These are phyloP conservation scores for Trypanosomatidae sp. DNA, from an alignment of 208 protist species.

Conservation along the genomic window DNA sequence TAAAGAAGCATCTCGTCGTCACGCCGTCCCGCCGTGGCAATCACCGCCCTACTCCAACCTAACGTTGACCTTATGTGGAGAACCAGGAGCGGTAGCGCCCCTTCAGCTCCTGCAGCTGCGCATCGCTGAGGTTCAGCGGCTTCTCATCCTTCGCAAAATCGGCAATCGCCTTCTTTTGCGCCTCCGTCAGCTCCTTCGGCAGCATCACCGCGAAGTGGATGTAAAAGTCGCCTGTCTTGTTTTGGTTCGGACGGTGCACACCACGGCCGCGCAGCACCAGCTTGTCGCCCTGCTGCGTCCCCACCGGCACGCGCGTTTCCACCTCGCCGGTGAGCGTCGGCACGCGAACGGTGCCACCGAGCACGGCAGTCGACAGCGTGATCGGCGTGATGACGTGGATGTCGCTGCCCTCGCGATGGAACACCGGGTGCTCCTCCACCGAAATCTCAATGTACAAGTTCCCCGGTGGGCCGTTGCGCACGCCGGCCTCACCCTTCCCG, in stretches of 20 bases:
- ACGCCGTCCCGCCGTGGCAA: too few species aligned
- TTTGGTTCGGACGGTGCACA: constrained; percentile 82
- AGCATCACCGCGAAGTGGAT: constrained; percentile 90
- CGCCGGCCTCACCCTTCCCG: constrained; percentile 85
- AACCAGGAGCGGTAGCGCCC: constrained; percentile 84
- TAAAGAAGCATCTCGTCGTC: neutral
- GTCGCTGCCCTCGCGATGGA: constrained; percentile 84
- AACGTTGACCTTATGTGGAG: constrained; percentile 37
- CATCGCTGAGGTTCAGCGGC: constrained; percentile 66
- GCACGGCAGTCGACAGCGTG: constrained; percentile 70
- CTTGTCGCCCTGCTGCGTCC: constrained; percentile 91
- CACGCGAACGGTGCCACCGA: constrained; percentile 77
- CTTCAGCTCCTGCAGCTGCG: constrained; percentile 84
- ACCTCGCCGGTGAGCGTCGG: constrained; percentile 84
- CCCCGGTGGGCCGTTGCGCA: constrained; percentile 86
- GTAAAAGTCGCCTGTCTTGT: constrained; percentile 85
- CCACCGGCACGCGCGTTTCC: constrained; percentile 80
- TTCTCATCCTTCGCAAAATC: constrained; percentile 87
- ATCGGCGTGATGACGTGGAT: constrained; percentile 86
- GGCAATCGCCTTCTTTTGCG: constrained; percentile 75
- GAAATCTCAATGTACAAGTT: constrained; percentile 91
- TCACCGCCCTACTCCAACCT: too few species aligned
- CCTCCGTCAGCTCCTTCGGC: constrained; percentile 77
- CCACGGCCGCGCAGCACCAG: constrained; percentile 83
- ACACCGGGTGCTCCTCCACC: constrained; percentile 86